Evolutionary conservation across 2,329 filamentous ascomycete genomes (phyloP), one percentile per base, ranked within the genome.

Genomic region (Botrytis byssoidea): DNA sequence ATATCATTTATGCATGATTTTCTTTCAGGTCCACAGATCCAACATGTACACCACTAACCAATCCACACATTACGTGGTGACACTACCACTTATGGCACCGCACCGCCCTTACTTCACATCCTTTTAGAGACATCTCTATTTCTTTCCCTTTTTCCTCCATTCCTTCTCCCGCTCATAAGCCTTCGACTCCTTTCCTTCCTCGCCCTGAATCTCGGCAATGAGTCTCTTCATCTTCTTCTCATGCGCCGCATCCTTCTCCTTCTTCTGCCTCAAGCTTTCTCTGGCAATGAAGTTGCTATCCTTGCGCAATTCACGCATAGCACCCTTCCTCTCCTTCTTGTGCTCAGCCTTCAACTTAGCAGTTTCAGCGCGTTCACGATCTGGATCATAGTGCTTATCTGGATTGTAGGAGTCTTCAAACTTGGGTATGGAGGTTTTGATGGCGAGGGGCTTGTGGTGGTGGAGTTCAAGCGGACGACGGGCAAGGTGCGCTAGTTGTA

Each of bases 361-460:
- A 75, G 92, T 84, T 81, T 98, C 94, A 35, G 93, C 91, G 48
- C 96, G 93, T 83, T 97, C 94, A 78, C 91, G 91, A 83, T 99
- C 93, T 0, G 94, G 94, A 81, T 99, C 97, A 88, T 99, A 98
- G 87, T 98, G 96, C 85, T 94, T 95, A 85, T 93, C 90, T 4
- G 96, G 96, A 82, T 97, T 96, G 88, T 94, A 99, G 74, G 89
- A 88, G 82, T 98, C 95, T 84, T 98, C 96, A 84, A 98, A 99
- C 83, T 97, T 97, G 83, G 96, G 96, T 65, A 98, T 90, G 74
- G 89, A 91, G 12, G 90, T 91, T 83, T 95, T 95, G 85, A 98
- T 97, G 35, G 96, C 91, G 4, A 97, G 88, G 0, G 95, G 94
- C 0, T 88, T 88, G 86, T 99, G 96, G 83, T 96, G 88, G 84